A percentile compares a stretch with the other conserved stretches of the same genome.
Conservation (phyloP, 1,284 basidiomycete species). For the Trichosporon sp. region DNA sequence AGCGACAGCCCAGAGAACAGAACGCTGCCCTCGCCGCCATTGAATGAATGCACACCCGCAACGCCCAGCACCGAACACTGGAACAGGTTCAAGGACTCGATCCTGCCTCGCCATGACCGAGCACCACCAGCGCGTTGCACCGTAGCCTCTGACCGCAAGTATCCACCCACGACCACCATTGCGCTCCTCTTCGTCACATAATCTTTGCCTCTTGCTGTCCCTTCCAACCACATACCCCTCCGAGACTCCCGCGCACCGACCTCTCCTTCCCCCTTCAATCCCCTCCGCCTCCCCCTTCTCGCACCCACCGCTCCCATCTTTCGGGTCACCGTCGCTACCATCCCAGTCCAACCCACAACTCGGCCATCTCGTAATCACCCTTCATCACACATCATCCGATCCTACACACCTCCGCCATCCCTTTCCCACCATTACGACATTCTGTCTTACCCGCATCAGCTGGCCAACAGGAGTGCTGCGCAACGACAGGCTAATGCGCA, state of each 20-base stretch:
- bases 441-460: not conserved
- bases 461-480: not conserved
- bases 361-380: slow-evolving; percentile 11
- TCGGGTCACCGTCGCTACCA: not conserved
- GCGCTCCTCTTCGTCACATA: not conserved
- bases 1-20: not conserved
- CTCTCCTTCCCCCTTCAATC: not conserved
- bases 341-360: not conserved
- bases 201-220: not conserved
- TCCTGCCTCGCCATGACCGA: slow-evolving; percentile 3
- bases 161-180: not conserved
- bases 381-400: slow-evolving; percentile 3
- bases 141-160: not conserved
- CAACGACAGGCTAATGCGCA: not conserved
- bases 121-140: not conserved
- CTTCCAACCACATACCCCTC: not conserved
- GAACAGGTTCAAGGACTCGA: not conserved
- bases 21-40: no score
- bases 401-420: not conserved
- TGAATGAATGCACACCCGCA: not conserved
- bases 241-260: not conserved
- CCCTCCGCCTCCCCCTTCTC: not conserved
- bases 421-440: slow-evolving; percentile 8
- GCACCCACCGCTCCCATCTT: not conserved
- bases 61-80: not conserved